Conservation (phyloP, 1,139 yeast species). For the Geotrichum cucujoidarum region DNA sequence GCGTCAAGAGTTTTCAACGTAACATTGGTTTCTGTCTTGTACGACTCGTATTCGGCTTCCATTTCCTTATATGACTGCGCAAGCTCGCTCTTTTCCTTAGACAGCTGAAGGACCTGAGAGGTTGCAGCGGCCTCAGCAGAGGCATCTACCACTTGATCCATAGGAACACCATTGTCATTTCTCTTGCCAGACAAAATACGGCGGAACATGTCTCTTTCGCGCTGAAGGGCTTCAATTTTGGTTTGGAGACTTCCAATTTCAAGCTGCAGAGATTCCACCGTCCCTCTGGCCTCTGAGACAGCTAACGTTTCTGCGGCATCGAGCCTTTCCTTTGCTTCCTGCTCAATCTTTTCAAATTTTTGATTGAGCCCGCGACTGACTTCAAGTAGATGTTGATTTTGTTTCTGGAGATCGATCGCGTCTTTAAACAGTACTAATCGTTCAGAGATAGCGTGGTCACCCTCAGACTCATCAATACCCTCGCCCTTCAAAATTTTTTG, state of each 20-base stretch:
- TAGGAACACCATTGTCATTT: constrained; percentile 23
- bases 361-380: constrained; percentile 66
- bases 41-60: constrained; percentile 36
- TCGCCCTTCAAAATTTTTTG: constrained; percentile 41
- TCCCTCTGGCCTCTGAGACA: constrained; percentile 68
- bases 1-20: constrained; percentile 42
- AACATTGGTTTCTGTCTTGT: constrained; percentile 43
- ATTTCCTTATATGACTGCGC: constrained; percentile 34
- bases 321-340: constrained; percentile 41
- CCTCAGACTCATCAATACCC: constrained; percentile 47
- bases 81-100: constrained; percentile 24
- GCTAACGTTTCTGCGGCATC: constrained; percentile 54
- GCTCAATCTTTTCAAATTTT: constrained; percentile 56
- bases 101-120: constrained; percentile 18
- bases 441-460: constrained; percentile 65
- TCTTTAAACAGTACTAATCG: constrained; percentile 66
- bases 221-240: constrained; percentile 49
- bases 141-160: constrained; percentile 17
- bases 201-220: constrained; percentile 66
- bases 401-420: constrained; percentile 62
- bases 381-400: constrained; percentile 65
- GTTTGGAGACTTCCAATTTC: constrained; percentile 51
- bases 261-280: constrained; percentile 62
- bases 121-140: constrained; percentile 30
- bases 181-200: constrained; percentile 37